phyloP scores from a whole-genome alignment of 768 basidiomycete genomes.

The Calocybe cyanea region DNA sequence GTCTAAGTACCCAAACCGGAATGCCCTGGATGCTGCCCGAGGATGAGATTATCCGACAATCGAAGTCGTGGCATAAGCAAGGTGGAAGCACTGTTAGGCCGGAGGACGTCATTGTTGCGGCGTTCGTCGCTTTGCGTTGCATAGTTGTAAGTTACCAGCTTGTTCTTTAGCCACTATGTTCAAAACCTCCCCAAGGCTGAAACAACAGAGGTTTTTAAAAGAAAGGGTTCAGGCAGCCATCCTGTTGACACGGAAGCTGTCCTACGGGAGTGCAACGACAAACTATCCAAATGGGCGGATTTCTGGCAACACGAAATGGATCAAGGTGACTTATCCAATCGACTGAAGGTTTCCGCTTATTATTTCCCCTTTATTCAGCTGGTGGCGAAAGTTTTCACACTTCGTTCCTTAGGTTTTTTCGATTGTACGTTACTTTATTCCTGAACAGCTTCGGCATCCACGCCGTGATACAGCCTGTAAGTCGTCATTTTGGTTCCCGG shows the following conservation, averaged over 20 bases:
- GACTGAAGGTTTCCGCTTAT: neutral
- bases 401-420: conserved; percentile 71
- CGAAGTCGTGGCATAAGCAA: conserved; percentile 67
- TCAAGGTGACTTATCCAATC: conserved; percentile 42
- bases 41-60: conserved; percentile 72
- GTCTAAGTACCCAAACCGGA: conserved; percentile 82
- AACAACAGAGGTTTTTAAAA: conserved; percentile 61
- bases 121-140: conserved; percentile 72
- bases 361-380: conserved; percentile 35
- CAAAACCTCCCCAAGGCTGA: conserved; percentile 48
- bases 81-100: conserved; percentile 53
- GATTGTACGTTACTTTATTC: conserved; percentile 75
- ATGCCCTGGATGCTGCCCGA: conserved; percentile 87
- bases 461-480: conserved; percentile 52
- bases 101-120: conserved; percentile 78
- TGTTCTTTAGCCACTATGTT: conserved; percentile 4
- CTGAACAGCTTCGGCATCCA: conserved; percentile 83
- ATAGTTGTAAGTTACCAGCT: conserved; percentile 57
- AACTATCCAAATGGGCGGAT: conserved; percentile 69
- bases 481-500: conserved; percentile 19
- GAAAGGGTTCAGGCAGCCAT: conserved; percentile 35
- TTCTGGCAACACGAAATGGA: conserved; percentile 73
- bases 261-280: conserved; percentile 66
- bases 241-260: conserved; percentile 69
- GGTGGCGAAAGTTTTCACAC: conserved; percentile 74